A percentile compares a stretch with the other conserved stretches of the same genome.
Evolutionary conservation across 2,329 filamentous ascomycete genomes (phyloP).

Genomic region (Dendryphion nanum): DNA sequence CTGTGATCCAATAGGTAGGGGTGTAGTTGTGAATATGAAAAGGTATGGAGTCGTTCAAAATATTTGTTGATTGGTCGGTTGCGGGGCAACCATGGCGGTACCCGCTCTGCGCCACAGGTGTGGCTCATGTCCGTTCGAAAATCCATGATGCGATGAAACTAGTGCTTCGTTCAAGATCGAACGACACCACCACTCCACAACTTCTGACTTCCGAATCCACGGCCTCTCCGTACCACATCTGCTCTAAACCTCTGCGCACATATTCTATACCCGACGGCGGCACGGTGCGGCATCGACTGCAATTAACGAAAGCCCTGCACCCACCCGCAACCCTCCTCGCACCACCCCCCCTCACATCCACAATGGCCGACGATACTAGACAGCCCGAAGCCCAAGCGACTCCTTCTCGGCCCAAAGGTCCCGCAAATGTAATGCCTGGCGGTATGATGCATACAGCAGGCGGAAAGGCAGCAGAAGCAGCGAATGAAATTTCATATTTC

Average conservation of each 20-base stretch:
- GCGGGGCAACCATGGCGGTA: conserved; percentile 7
- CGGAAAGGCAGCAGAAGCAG: conserved; percentile 43
- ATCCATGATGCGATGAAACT: conserved; percentile 14
- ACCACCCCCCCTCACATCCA: conserved; percentile 14
- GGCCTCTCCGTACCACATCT: no score
- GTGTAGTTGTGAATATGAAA: no score
- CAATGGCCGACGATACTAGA: conserved; percentile 49
- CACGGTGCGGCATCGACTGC: no score
- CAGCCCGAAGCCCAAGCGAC: conserved; percentile 20
- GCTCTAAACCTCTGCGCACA: no score
- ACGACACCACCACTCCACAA: not conserved
- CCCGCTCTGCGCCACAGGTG: not conserved
- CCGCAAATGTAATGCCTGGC: conserved; percentile 48
- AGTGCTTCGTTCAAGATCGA: not conserved
- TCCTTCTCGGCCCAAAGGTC: conserved; percentile 17
- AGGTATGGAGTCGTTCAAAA: no score
- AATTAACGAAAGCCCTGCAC: no score
- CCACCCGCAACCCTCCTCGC: not conserved
- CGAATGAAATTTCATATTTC: conserved; percentile 38
- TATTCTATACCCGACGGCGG: no score
- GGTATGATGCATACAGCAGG: conserved; percentile 60
- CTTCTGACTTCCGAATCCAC: no score
- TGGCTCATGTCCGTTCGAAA: conserved; percentile 7
- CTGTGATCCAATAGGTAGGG: not conserved
- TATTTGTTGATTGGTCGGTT: conserved; percentile 10